These are phyloP conservation scores for Salvia sclarea DNA, from an alignment of 305 asterid genomes.

Conservation along the genomic window DNA sequence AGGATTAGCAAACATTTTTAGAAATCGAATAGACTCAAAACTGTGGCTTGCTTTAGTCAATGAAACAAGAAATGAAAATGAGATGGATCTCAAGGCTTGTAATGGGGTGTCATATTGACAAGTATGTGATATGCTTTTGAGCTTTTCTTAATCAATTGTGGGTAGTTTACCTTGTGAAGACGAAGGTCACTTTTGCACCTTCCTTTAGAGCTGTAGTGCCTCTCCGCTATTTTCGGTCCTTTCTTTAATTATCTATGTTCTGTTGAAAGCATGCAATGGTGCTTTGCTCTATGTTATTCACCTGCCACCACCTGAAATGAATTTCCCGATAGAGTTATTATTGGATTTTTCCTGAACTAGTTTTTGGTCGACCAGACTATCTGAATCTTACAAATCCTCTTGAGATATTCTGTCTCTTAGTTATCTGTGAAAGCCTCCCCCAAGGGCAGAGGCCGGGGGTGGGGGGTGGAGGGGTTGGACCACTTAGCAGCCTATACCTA, in stretches of 20 bases:
- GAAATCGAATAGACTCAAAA: not conserved
- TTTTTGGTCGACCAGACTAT: not conserved
- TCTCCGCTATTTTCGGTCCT: not conserved
- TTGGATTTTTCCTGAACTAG: not conserved
- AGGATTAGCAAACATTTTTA: not conserved
- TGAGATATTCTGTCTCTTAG: no score
- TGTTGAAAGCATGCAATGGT: not conserved
- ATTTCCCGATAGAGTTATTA: not conserved
- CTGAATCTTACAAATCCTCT: no score
- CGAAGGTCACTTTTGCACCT: conserved; percentile 8
- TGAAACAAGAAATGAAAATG: conserved; percentile 3
- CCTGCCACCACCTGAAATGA: not conserved
- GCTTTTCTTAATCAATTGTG: not conserved
- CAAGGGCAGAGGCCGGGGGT: no score
- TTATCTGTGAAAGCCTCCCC: no score
- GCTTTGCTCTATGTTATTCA: not conserved
- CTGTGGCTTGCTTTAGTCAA: conserved; percentile 1
- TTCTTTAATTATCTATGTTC: not conserved
- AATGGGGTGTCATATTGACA: not conserved
- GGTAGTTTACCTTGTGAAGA: conserved; percentile 1
- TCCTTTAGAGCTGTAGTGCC: not conserved
- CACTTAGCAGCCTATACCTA: no score
- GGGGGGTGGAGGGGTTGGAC: no score
- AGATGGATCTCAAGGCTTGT: not conserved
- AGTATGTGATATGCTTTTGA: not conserved